Base-by-base conservation (phyloP, 2,329 filamentous ascomycete species). In the Peltaster fructicola region DNA sequence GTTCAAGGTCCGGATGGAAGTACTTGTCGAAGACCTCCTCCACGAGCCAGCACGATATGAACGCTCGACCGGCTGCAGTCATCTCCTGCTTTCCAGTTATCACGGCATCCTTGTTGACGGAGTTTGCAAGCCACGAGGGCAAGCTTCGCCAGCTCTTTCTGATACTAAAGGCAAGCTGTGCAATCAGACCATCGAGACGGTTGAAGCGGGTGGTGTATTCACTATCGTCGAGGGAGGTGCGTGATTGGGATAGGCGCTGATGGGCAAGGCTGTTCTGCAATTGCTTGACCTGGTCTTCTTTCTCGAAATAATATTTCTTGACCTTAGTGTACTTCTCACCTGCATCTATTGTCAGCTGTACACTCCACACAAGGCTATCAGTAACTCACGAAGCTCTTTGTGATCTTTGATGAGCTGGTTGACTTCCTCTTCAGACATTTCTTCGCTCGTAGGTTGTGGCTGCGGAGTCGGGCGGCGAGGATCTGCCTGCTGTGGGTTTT, bases 311-410 rank as follows among this genome's bases (percentile, higher is more conserved):
- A 41, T 93, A 78, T 28, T 82, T 73, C 59, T 98, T 98, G 30
- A 98, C 85, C 47, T 93, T 92, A 50, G 90, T 90, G 50, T 98
- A 98, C 57, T 98, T 98, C 38, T 70, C 71, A 44, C 88, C 84
- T 92, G 25, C 30, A 31, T n/a, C 22, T 14, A 15, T 19, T 13
- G 29, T 41, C 17, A 41, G 36, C 13, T 2, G 7, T 17, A 8
- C 9, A n/a, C 13, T 10, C 11, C 2, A 8, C 8, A 10, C 17
- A 13, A 19, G 17, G 12, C 20, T 14, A 15, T 21, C 12, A 17
- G 11, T 17, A 20, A 38, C 56, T 50, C 45, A 62, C 58, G 54
- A 31, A 62, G 40, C 29, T 60, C 53, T 23, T 60, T 59, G 34
- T 61, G 55, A 15, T 63, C 58, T 31, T 59, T 61, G 26, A 56